Evolutionary conservation across 2,329 filamentous ascomycete species (phyloP).

Genomic region (Gaeumannomyces sp.): DNA sequence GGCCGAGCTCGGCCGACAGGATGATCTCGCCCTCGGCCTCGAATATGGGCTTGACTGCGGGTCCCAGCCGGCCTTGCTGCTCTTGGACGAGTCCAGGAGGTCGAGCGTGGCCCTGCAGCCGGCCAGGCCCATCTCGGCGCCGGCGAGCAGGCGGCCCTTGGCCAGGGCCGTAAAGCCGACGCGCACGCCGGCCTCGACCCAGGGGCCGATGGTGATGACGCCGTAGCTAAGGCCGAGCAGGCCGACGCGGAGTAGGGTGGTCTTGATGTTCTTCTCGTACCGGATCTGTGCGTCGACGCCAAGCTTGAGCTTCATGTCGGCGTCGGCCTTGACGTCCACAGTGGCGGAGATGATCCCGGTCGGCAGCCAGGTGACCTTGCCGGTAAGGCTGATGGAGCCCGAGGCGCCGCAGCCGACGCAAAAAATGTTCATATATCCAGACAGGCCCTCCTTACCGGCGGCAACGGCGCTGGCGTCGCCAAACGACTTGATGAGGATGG

Average conservation of each 20-base stretch:
- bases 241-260: conserved; percentile 19
- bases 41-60: conserved; percentile 24
- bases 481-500: conserved; percentile 24
- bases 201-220: conserved; percentile 21
- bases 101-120: conserved; percentile 20
- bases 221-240: conserved; percentile 22
- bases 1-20: conserved; percentile 21
- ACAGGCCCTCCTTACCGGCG: conserved; percentile 10
- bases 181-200: conserved; percentile 18
- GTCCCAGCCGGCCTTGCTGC: conserved; percentile 17
- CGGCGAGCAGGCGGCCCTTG: conserved; percentile 22
- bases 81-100: conserved; percentile 18
- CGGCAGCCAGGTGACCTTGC: conserved; percentile 20
- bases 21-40: conserved; percentile 22
- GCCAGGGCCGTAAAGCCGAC: conserved; percentile 19
- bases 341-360: conserved; percentile 21
- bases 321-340: conserved; percentile 22
- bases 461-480: conserved; percentile 11
- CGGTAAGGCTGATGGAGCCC: conserved; percentile 21
- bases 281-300: conserved; percentile 24
- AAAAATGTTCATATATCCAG: conserved; percentile 22
- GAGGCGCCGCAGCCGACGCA: conserved; percentile 26
- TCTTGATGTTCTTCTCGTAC: conserved; percentile 17
- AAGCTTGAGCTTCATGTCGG: conserved; percentile 22
- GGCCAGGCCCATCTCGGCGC: conserved; percentile 24